Evolutionary conservation across 768 basidiomycete species (phyloP).

Genomic region (Infundibulicybe gibba): DNA sequence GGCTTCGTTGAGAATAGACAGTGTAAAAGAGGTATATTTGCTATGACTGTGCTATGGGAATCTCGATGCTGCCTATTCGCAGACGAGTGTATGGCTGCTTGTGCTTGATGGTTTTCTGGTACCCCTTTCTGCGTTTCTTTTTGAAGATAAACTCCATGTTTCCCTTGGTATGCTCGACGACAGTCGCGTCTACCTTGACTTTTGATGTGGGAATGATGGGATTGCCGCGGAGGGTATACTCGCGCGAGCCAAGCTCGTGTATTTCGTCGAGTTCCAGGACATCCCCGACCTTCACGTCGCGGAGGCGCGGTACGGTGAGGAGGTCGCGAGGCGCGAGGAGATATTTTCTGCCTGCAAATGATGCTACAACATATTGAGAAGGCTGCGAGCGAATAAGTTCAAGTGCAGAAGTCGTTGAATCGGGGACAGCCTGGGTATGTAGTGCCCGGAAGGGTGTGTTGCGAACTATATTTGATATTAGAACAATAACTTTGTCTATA

Average conservation of each 20-base stretch:
- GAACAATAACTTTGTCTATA: not conserved
- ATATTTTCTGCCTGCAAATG: constrained; percentile 83
- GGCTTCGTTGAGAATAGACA: not conserved
- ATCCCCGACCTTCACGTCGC: constrained; percentile 83
- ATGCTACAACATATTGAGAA: constrained; percentile 87
- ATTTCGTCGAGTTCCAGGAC: constrained; percentile 79
- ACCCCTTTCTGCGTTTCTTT: constrained; percentile 98
- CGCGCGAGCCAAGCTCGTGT: constrained; percentile 92
- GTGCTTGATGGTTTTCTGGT: constrained; percentile 88
- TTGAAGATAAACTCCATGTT: constrained; percentile 90
- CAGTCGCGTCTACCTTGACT: constrained; percentile 80
- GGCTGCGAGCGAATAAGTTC: constrained; percentile 87
- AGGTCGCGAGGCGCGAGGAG: constrained; percentile 88
- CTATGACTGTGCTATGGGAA: constrained; percentile 22
- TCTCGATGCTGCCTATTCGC: constrained; percentile 79
- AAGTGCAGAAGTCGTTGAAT: constrained; percentile 60
- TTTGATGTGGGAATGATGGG: constrained; percentile 62
- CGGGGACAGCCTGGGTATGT: constrained; percentile 21
- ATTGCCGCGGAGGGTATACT: constrained; percentile 85
- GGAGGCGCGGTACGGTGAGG: constrained; percentile 90
- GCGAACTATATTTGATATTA: not conserved
- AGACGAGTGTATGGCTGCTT: constrained; percentile 97
- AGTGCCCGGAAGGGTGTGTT: constrained; percentile 12
- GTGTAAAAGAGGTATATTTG: not conserved
- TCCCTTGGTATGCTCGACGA: constrained; percentile 97